Conservation (phyloP, 805 yeast genomes). For the Spathaspora sp. region DNA sequence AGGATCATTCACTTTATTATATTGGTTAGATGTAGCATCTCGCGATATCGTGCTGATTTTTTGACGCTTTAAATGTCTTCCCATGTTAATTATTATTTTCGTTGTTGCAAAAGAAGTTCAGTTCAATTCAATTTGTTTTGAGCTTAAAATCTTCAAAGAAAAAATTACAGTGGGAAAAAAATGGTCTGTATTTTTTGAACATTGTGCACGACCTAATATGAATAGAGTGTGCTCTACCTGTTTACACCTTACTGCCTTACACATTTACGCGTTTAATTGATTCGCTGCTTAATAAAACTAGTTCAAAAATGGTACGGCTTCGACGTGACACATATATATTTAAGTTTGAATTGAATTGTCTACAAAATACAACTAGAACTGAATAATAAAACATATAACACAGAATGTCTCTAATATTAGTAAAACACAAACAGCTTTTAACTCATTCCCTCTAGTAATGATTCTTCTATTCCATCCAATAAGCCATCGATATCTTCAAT, state of each 20-base stretch:
- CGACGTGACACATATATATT: not conserved
- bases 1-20: not conserved
- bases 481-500: conserved; percentile 78
- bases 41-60: not conserved
- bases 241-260: not conserved
- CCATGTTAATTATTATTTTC: not conserved
- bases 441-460: conserved; percentile 20
- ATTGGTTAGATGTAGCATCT: not conserved
- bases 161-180: not conserved
- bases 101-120: not conserved
- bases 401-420: not conserved
- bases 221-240: not conserved
- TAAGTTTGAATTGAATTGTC: not conserved
- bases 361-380: not conserved
- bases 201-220: not conserved
- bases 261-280: no score
- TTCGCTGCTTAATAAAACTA: no score
- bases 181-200: not conserved
- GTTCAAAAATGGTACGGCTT: not conserved
- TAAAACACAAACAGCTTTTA: not conserved
- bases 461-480: conserved; percentile 69
- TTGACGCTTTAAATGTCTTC: conserved; percentile 2
- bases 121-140: not conserved
- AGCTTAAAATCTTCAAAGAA: not conserved
- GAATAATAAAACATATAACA: not conserved